Conservation (phyloP, 2,329 filamentous ascomycete genomes). For the Pseudogymnoascus sp. region DNA sequence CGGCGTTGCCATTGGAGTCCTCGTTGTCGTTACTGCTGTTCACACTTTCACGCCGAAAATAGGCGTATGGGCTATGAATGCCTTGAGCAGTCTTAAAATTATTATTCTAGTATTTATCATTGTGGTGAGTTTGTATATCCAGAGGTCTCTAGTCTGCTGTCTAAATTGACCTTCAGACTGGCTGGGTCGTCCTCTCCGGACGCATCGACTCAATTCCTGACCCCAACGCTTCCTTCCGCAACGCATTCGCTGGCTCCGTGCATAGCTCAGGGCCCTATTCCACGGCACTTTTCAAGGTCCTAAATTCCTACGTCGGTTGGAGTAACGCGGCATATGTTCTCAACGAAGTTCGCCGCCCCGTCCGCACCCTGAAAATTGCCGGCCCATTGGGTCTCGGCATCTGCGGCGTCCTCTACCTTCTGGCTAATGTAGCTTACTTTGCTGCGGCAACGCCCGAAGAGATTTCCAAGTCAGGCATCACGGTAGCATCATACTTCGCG, state of each 20-base stretch:
- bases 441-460: constrained; percentile 48
- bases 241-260: constrained; percentile 41
- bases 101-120: constrained; percentile 40
- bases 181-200: constrained; percentile 35
- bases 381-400: constrained; percentile 45
- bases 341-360: constrained; percentile 49
- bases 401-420: constrained; percentile 47
- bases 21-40: constrained; percentile 39
- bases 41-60: constrained; percentile 39
- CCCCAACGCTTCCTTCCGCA: constrained; percentile 37
- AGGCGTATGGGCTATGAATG: constrained; percentile 40
- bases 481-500: constrained; percentile 50
- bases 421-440: constrained; percentile 53
- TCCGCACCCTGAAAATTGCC: constrained; percentile 49
- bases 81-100: constrained; percentile 41
- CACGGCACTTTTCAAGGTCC: constrained; percentile 47
- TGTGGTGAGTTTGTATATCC: constrained; percentile 20
- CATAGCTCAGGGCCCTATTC: constrained; percentile 33
- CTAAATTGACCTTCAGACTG: constrained; percentile 18
- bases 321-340: constrained; percentile 49
- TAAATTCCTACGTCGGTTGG: constrained; percentile 48
- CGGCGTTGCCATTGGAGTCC: constrained; percentile 39
- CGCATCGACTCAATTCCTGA: constrained; percentile 19
- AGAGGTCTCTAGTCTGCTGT: not conserved
- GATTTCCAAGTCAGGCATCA: constrained; percentile 43